Base-by-base conservation (phyloP, 129 eudicot species). In the Lactuca saligna region DNA sequence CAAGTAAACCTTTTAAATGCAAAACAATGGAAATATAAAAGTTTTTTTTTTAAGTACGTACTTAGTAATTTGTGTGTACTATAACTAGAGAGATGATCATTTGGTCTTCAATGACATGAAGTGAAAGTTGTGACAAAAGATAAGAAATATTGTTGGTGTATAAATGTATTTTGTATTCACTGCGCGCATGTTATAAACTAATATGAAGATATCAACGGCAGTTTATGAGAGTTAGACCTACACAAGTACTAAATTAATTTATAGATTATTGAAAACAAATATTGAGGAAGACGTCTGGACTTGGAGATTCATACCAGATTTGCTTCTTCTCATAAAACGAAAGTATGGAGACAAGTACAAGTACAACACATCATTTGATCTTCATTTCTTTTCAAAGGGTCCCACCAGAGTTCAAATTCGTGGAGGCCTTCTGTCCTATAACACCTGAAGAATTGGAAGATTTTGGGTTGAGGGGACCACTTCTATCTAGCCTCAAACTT, bases 401-500 rank as follows among this genome's bases (percentile, higher is more conserved):
- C 85, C 89, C 70, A 50, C 59, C 48, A 17, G 32, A 68, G 57
- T 73, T 60, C 66, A 37, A 44, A 70, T 69, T 69, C 68, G 65
- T 58, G n/a, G 66, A 79, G 78, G 72, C 73, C 73, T 42, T 12
- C 12, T 70, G 76, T 64, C 69, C 70, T 61, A 75, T 75, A 68
- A 54, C 42, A 54, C 54, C 81, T 20, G 65, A 72, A 81, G 81
- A 81, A 83, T 77, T 64, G 54, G 55, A 80, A 80, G 75, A 61
- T 68, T 74, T 72, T 54, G 3, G 69, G 61, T 59, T 63, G 73
- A 75, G 86, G 62, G 81, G 51, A 76, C 76, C 80, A 69, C 69
- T 64, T 56, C 70, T 48, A 62, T 76, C 54, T 68, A 74, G 82
- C 81, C 79, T 82, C 91, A 86, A 80, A 89, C 91, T 80, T 46